A percentile compares a stretch with the other conserved stretches of the same genome.
These are phyloP conservation scores for Liquidambar formosana DNA, from an alignment of 164 flowering plant genomes.

Conservation along the genomic window DNA sequence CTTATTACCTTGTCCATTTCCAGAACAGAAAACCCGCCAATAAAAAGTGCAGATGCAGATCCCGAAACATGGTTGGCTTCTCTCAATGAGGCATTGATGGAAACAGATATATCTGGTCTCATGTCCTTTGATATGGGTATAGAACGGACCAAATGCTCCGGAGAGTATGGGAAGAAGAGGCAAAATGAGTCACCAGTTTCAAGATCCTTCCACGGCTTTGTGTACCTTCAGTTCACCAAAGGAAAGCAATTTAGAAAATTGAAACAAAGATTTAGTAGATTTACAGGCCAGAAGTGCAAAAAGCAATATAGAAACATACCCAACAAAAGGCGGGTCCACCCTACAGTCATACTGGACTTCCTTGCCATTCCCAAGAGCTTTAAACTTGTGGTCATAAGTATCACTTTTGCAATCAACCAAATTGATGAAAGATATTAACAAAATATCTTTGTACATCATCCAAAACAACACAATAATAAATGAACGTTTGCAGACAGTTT, in stretches of 20 bases:
- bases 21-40: constrained; percentile 75
- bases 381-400: constrained; percentile 20
- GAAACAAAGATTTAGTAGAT: neutral
- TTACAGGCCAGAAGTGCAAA: neutral
- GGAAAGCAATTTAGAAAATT: constrained; percentile 1
- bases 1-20: constrained; percentile 54
- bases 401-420: constrained; percentile 24
- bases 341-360: constrained; percentile 51
- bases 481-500: neutral
- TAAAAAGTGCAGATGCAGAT: constrained; percentile 66
- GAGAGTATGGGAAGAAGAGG: constrained; percentile 82
- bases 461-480: too few species aligned
- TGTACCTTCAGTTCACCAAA: constrained; percentile 43
- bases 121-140: constrained; percentile 37
- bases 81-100: constrained; percentile 50
- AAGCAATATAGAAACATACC: constrained; percentile 43
- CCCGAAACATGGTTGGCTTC: constrained; percentile 52
- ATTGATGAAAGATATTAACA: neutral
- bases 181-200: constrained; percentile 57
- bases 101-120: constrained; percentile 46
- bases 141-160: constrained; percentile 66
- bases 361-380: constrained; percentile 22
- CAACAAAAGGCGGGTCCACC: constrained; percentile 76
- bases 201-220: constrained; percentile 75
- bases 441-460: neutral